These are phyloP conservation scores for Exophiala viscosa DNA, from an alignment of 2,329 filamentous ascomycete genomes.

Conservation along the genomic window DNA sequence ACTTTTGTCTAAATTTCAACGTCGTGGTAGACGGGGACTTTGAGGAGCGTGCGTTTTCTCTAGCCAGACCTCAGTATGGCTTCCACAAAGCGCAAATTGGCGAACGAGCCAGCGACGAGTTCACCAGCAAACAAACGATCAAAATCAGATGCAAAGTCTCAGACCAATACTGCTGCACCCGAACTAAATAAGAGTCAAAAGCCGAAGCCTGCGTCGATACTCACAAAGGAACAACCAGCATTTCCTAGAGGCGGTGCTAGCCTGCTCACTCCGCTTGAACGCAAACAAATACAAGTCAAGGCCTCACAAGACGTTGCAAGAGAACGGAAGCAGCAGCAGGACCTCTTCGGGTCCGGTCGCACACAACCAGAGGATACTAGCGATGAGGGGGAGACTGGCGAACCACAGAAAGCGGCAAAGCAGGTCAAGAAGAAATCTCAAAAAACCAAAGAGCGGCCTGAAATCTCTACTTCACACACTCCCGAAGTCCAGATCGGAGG, in stretches of 20 bases:
- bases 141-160: slow-evolving; percentile 9
- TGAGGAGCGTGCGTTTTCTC: background rate
- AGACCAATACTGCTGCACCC: background rate
- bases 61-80: slow-evolving; percentile 14
- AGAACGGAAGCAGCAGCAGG: slow-evolving; percentile 59
- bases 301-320: slow-evolving; percentile 88
- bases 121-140: slow-evolving; percentile 16
- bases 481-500: slow-evolving; percentile 65
- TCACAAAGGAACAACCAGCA: slow-evolving; percentile 69
- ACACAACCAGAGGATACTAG: slow-evolving; percentile 28
- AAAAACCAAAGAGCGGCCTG: slow-evolving; percentile 51
- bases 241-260: slow-evolving; percentile 93
- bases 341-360: slow-evolving; percentile 31
- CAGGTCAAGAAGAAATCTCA: slow-evolving; percentile 32
- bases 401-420: slow-evolving; percentile 37
- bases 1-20: background rate
- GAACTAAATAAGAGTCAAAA: slow-evolving; percentile 12
- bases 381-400: slow-evolving; percentile 28
- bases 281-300: slow-evolving; percentile 93
- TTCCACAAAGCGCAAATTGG: slow-evolving; percentile 24
- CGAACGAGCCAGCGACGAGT: slow-evolving; percentile 3
- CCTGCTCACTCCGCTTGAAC: slow-evolving; percentile 85
- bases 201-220: slow-evolving; percentile 20
- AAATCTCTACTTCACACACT: slow-evolving; percentile 47
- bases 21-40: too few species aligned